Conservation (phyloP, 305 asterid species). For the Plantago lanceolata region DNA sequence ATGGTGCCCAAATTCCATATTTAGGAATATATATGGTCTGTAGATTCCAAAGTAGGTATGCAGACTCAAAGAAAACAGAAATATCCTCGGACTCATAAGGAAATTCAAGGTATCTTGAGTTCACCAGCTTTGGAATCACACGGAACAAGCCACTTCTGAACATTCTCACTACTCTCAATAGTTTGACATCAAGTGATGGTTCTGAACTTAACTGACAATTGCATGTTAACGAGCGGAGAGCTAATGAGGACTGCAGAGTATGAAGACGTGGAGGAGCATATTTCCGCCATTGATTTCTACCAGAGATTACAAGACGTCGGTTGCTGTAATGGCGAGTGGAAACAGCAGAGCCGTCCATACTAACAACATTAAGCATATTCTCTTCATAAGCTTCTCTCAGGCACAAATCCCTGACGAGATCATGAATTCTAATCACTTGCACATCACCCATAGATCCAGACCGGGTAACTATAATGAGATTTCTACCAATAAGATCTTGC, state of each 20-base stretch:
- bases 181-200: not conserved
- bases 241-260: not conserved
- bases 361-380: not conserved
- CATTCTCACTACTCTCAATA: not conserved
- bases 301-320: not conserved
- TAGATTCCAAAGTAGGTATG: not conserved
- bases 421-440: not conserved
- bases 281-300: not conserved
- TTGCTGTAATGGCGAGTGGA: not conserved
- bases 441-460: not conserved
- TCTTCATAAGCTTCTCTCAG: not conserved
- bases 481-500: not conserved
- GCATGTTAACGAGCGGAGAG: not conserved
- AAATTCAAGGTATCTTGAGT: conserved; percentile 1
- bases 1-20: not conserved
- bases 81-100: not conserved
- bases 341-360: not conserved
- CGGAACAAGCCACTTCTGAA: not conserved
- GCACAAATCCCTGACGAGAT: conserved; percentile 2
- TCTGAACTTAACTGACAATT: not conserved
- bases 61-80: not conserved
- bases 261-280: not conserved
- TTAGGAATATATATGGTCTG: not conserved
- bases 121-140: not conserved
- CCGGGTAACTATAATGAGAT: not conserved